Evolutionary conservation across 805 yeast species (phyloP), one percentile per base, ranked within the genome.

Genomic region (Suhomyces kilbournensis): DNA sequence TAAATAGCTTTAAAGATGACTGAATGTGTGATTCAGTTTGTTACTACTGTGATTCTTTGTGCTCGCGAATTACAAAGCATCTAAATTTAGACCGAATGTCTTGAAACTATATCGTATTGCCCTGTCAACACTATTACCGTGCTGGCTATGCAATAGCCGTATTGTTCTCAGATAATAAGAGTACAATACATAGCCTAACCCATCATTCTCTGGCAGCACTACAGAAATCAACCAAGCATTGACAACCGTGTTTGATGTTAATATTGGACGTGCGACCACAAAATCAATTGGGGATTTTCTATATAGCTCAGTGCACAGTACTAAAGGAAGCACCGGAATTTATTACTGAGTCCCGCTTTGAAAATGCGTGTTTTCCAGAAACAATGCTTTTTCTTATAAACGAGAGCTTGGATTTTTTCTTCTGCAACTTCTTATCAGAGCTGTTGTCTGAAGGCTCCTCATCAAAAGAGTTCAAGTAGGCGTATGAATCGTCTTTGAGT

Each of bases 401-500:
- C 19, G 50, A 47, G n/a, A 44, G 35, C 12, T 35, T 43, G 22
- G 40, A 22, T 39, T 48, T 47, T 20, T 38, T 46, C 38, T 22
- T 53, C 12, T 14, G 25, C 14, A 20, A 9, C 3, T 45, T 49
- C 20, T 38, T 9, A 6, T 28, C 48, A 10, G 48, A 10, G 4
- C 38, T 42, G 12, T 14, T 9, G 7, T 25, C 20, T 17, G 28
- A 20, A 20, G 28, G 28, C 17, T 19, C 40, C 10, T 26, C 17
- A n/a, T 51, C 60, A 50, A 62, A 63, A 8, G 64, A 54, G 38
- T 61, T 59, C 20, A 63, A 47, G 19, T 47, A 57, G 26, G 53
- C 55, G 43, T 43, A 61, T 7, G 60, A 52, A 42, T 59, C 63
- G 44, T 62, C 65, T 6, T 50, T 54, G 3, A 34, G 52, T 2